Percentiles rank a stretch among this genome's conserved stretches.
These are phyloP conservation scores for Scheffersomyces insectosa DNA, from an alignment of 1,139 yeast genomes.

Conservation along the genomic window DNA sequence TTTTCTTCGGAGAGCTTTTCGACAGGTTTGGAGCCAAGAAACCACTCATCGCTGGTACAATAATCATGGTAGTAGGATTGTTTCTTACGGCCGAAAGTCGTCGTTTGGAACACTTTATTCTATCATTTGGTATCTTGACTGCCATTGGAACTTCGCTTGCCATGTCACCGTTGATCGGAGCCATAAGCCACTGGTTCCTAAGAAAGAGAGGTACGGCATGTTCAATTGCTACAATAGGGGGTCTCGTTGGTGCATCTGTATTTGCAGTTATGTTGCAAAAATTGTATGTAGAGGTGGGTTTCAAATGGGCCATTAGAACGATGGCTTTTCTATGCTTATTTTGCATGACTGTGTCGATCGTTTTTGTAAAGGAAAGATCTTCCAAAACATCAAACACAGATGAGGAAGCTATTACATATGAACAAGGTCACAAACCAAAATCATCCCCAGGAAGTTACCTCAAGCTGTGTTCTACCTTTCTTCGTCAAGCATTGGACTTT, in stretches of 20 bases:
- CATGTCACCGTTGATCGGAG: constrained; percentile 60
- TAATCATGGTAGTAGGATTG: constrained; percentile 48
- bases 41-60: constrained; percentile 48
- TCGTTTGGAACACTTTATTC: constrained; percentile 56
- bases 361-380: constrained; percentile 45
- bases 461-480: constrained; percentile 10
- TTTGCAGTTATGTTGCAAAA: constrained; percentile 57
- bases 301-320: constrained; percentile 61
- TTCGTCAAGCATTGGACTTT: constrained; percentile 38
- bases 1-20: constrained; percentile 61
- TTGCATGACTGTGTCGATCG: constrained; percentile 36
- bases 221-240: constrained; percentile 62
- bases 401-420: neutral
- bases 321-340: constrained; percentile 51
- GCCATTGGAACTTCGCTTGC: constrained; percentile 61
- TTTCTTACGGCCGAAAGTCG: constrained; percentile 54
- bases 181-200: constrained; percentile 63
- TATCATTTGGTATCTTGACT: constrained; percentile 55
- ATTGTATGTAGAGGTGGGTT: constrained; percentile 51
- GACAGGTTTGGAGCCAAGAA: constrained; percentile 55
- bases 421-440: neutral
- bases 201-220: constrained; percentile 55
- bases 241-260: constrained; percentile 61
- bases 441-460: neutral
- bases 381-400: neutral